These are phyloP conservation scores for Citrus glauca DNA, from an alignment of 345 rosid genomes.

Conservation along the genomic window DNA sequence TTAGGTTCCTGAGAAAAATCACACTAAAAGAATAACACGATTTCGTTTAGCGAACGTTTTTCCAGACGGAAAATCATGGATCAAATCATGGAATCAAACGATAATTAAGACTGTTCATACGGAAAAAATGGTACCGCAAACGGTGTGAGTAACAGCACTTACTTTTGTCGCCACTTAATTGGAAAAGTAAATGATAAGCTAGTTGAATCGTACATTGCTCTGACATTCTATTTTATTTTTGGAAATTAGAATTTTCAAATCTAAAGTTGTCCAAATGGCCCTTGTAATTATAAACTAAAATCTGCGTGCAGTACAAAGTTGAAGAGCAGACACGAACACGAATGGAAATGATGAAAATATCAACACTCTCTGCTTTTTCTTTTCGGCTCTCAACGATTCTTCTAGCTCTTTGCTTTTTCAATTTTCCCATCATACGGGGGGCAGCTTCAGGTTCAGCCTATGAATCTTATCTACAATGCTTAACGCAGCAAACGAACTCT, in stretches of 20 bases:
- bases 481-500: conserved; percentile 26
- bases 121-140: background rate
- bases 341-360: background rate
- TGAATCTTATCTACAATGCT: conserved; percentile 38
- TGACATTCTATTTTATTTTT: no score
- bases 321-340: background rate
- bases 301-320: background rate
- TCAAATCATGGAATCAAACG: no score
- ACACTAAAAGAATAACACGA: no score
- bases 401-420: conserved; percentile 10
- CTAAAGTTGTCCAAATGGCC: background rate
- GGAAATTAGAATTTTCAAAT: background rate
- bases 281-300: background rate
- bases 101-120: background rate
- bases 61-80: no score
- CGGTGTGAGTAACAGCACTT: background rate
- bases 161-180: background rate
- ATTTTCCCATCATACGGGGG: background rate
- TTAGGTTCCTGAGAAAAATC: no score
- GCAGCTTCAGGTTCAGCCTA: conserved; percentile 24
- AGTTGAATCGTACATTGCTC: no score
- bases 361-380: background rate
- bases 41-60: no score
- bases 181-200: background rate
- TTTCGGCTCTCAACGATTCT: background rate